A percentile compares a stretch with the other conserved stretches of the same genome.
phyloP scores from a whole-genome alignment of 1,284 basidiomycete genomes.

The Thecaphora thlaspeos region DNA sequence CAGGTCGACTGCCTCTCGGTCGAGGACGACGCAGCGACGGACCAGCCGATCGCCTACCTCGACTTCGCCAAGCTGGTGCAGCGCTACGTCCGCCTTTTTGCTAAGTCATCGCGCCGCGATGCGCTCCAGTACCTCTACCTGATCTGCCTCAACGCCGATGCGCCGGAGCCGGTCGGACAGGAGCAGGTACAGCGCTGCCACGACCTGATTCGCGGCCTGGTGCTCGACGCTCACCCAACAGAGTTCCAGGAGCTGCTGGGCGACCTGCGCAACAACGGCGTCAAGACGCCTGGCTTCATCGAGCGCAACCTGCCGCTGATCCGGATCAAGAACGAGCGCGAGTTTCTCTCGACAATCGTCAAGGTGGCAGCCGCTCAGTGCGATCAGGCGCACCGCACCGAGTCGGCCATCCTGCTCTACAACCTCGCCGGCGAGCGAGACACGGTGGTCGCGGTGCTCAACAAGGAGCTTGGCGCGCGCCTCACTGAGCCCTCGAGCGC shows the following conservation, averaged over 20 bases:
- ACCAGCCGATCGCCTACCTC: slow-evolving; percentile 60
- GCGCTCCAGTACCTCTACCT: slow-evolving; percentile 95
- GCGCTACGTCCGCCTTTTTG: slow-evolving; percentile 88
- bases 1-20: slow-evolving; percentile 61
- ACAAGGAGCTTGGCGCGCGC: slow-evolving; percentile 79
- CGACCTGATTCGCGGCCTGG: slow-evolving; percentile 82
- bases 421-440: slow-evolving; percentile 90
- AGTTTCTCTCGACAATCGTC: slow-evolving; percentile 81
- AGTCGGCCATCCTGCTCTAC: slow-evolving; percentile 91
- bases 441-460: slow-evolving; percentile 83
- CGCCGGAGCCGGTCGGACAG: slow-evolving; percentile 65
- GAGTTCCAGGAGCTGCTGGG: slow-evolving; percentile 83
- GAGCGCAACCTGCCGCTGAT: slow-evolving; percentile 78
- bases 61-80: slow-evolving; percentile 81
- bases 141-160: slow-evolving; percentile 74
- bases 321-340: slow-evolving; percentile 69
- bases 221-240: slow-evolving; percentile 72
- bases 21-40: slow-evolving; percentile 16
- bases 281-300: slow-evolving; percentile 81
- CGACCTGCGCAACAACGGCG: slow-evolving; percentile 82
- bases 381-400: slow-evolving; percentile 69
- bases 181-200: slow-evolving; percentile 82
- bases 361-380: slow-evolving; percentile 74
- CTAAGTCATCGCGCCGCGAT: slow-evolving; percentile 84
- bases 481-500: slow-evolving; percentile 45